Evolutionary conservation across 2,329 filamentous ascomycete species (phyloP).

Genomic region (Emergomyces pasteurianus): DNA sequence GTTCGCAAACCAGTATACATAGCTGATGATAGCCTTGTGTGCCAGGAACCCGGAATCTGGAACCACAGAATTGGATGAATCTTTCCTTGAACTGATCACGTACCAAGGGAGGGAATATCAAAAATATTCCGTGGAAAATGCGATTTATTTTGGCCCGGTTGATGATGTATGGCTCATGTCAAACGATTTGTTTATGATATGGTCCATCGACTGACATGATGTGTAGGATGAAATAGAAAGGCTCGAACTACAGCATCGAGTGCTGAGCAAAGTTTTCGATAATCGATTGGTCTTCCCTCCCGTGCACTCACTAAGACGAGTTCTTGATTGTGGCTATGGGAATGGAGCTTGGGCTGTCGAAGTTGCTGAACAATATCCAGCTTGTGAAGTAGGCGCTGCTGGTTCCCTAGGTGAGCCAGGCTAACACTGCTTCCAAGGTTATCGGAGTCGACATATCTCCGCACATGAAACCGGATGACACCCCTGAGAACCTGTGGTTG

Average conservation of each 20-base stretch:
- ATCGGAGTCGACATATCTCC: slow-evolving; percentile 61
- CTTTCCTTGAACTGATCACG: slow-evolving; percentile 46
- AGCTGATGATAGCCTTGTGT: not conserved
- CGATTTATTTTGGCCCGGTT: slow-evolving; percentile 55
- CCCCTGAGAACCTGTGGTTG: slow-evolving; percentile 55
- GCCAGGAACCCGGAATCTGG: slow-evolving; percentile 33
- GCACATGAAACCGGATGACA: slow-evolving; percentile 53
- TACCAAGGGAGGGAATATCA: slow-evolving; percentile 56
- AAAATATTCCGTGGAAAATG: slow-evolving; percentile 52
- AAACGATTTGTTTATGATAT: not conserved
- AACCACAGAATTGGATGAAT: slow-evolving; percentile 43
- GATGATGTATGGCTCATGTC: slow-evolving; percentile 48
- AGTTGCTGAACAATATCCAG: slow-evolving; percentile 52
- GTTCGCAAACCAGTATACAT: not conserved
- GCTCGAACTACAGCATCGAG: slow-evolving; percentile 50
- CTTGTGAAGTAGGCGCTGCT: slow-evolving; percentile 46
- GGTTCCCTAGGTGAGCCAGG: not conserved
- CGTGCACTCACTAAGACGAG: slow-evolving; percentile 42
- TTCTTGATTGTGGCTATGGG: slow-evolving; percentile 64
- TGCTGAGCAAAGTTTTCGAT: slow-evolving; percentile 55
- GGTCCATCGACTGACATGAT: slow-evolving; percentile 5
- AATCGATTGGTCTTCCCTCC: slow-evolving; percentile 59
- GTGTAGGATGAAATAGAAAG: slow-evolving; percentile 55
- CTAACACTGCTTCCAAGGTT: slow-evolving; percentile 39
- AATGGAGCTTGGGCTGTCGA: slow-evolving; percentile 59